phyloP scores from a whole-genome alignment of 805 yeast species.

The Candida palmyrensis region DNA sequence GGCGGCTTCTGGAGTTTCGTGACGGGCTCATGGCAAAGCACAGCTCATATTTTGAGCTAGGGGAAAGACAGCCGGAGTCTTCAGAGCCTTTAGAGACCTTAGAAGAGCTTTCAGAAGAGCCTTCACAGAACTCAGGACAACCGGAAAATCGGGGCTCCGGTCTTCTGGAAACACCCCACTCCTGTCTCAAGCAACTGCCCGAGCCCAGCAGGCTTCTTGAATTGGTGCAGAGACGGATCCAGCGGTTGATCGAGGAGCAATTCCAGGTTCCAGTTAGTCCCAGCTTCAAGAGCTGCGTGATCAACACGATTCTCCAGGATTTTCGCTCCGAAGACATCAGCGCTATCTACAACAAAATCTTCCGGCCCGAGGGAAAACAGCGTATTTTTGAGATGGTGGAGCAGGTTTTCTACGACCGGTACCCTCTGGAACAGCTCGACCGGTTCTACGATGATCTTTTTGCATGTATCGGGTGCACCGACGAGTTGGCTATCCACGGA shows the following conservation, averaged over 20 bases:
- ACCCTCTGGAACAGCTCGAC: constrained; percentile 13
- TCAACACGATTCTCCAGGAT: constrained; percentile 14
- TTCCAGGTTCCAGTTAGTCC: background rate
- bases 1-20: no score
- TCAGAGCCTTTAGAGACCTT: no score
- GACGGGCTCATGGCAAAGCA: no score
- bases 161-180: no score
- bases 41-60: no score
- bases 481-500: constrained; percentile 1
- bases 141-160: no score
- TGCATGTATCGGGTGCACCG: constrained; percentile 1
- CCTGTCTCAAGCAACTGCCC: no score
- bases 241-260: constrained; percentile 6
- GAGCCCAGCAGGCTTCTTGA: constrained; percentile 6
- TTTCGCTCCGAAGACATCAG: constrained; percentile 7
- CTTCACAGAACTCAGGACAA: no score
- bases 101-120: no score
- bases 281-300: constrained; percentile 12
- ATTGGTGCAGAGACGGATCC: constrained; percentile 6
- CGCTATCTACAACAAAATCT: constrained; percentile 7
- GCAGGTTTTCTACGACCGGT: constrained; percentile 13
- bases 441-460: constrained; percentile 8
- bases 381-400: constrained; percentile 9
- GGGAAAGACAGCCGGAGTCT: no score
- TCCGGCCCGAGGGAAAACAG: constrained; percentile 7